Evolutionary conservation across 306 rosid genomes (phyloP), one percentile per base, ranked within the genome.

Genomic region (Notholithocarpus densiflorus): DNA sequence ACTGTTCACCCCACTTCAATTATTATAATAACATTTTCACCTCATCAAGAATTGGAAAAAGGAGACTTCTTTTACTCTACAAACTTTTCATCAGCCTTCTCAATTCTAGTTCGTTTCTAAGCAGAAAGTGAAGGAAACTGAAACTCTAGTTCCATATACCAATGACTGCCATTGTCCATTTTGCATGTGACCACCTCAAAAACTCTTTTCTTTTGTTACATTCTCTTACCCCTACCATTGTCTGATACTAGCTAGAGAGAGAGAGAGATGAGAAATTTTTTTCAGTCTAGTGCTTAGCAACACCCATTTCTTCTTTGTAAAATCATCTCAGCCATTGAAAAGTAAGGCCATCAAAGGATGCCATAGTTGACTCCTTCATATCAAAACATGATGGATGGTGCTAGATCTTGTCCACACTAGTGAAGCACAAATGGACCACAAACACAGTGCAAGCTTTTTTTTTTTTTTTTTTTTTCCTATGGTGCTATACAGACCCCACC

Each of bases 371-470:
- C 79, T 71, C 79, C 81, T 83, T 79, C 84, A 77, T 83, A 89
- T 85, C 86, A 73, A 84, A 88, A 83, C 81, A 79, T 82, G 88
- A 83, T 85, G 85, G 80, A 68, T 84, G 92, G 83, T 89, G 91
- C 86, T 89, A 75, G 94, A 88, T 86, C 89, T 82, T 92, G 94
- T 88, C 91, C 85, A 83, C 89, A 83, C 90, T 79, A 82, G 72
- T 29, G 88, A 86, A 87, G 79, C 84, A 82, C 70, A 34, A 60
- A 48, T 68, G 79, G 86, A 80, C 89, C 83, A 70, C 71, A 59
- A 51, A 72, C 66, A 82, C 72, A 52, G 32, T 26, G 72, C 45
- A 68, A 78, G 54, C 65, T 77, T 34, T 2, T 40, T 40, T 34
- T 6, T 6, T 5, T 34, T 37, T 0, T 8, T 40, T 40, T 8